These are phyloP conservation scores for Paecilomyces niveus DNA, from an alignment of 2,329 filamentous ascomycete species.

Conservation along the genomic window DNA sequence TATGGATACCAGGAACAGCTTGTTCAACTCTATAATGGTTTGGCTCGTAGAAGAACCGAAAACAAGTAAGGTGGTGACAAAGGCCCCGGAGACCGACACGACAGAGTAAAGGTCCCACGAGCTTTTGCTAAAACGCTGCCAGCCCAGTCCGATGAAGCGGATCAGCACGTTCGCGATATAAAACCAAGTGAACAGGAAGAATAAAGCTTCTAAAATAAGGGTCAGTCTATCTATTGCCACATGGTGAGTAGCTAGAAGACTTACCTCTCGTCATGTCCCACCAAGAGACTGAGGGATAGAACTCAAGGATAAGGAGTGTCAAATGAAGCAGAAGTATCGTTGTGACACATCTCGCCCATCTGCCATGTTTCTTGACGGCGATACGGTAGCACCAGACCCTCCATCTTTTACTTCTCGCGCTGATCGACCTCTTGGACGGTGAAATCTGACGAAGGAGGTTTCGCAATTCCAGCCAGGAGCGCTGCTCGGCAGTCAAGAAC, in stretches of 20 bases:
- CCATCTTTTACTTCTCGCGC: constrained; percentile 68
- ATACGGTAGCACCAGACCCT: constrained; percentile 92
- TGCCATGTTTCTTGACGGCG: constrained; percentile 87
- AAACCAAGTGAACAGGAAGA: constrained; percentile 72
- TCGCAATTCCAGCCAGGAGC: constrained; percentile 90
- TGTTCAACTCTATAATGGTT: constrained; percentile 76
- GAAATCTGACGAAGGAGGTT: constrained; percentile 90
- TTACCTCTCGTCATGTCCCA: constrained; percentile 63
- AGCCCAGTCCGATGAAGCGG: constrained; percentile 80
- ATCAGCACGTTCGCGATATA: constrained; percentile 79
- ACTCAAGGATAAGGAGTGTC: constrained; percentile 76
- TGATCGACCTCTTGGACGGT: constrained; percentile 84
- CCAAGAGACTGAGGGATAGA: constrained; percentile 62
- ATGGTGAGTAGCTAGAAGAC: constrained; percentile 5
- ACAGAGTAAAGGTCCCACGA: constrained; percentile 94
- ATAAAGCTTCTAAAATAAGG: constrained; percentile 56
- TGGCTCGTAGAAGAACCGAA: constrained; percentile 50
- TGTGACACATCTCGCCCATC: constrained; percentile 82
- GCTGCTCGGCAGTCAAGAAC: constrained; percentile 89
- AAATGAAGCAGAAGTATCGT: constrained; percentile 73
- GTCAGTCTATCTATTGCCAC: constrained; percentile 12
- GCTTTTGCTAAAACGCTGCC: constrained; percentile 83
- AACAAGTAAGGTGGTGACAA: constrained; percentile 73
- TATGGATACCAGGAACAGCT: constrained; percentile 86
- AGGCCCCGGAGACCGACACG: constrained; percentile 68